phyloP scores from a whole-genome alignment of 768 basidiomycete genomes.

The Collybia sordida region DNA sequence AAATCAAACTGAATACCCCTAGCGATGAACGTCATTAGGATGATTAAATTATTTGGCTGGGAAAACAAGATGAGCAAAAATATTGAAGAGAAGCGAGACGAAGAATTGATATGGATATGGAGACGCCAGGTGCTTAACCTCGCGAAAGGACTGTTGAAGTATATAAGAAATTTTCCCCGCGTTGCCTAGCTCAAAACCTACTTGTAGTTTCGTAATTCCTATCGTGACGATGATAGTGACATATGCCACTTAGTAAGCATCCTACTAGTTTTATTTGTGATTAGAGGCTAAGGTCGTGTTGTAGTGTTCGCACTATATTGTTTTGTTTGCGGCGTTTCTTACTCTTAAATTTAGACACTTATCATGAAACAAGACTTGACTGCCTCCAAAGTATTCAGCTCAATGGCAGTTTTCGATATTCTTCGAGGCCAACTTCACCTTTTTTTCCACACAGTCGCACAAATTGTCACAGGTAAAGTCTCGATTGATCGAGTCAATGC shows the following conservation, averaged over 20 bases:
- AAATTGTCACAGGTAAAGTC: constrained; percentile 47
- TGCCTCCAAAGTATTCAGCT: constrained; percentile 48
- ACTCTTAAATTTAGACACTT: constrained; percentile 27
- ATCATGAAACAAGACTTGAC: constrained; percentile 39
- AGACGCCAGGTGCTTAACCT: constrained; percentile 52
- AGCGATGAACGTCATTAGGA: constrained; percentile 61
- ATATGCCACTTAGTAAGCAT: constrained; percentile 60
- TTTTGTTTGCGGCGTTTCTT: neutral
- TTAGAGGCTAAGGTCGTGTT: neutral
- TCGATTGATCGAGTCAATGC: constrained; percentile 55
- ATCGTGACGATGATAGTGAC: constrained; percentile 65
- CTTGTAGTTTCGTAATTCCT: constrained; percentile 54
- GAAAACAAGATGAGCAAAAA: constrained; percentile 53
- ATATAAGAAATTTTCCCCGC: constrained; percentile 13
- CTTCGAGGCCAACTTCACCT: constrained; percentile 51
- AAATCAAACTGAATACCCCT: constrained; percentile 18
- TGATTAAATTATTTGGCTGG: constrained; percentile 75
- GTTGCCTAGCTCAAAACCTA: neutral
- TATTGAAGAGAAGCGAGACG: constrained; percentile 56
- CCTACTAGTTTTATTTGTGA: neutral
- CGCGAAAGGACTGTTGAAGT: constrained; percentile 43
- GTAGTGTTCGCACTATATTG: constrained; percentile 9
- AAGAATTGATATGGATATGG: constrained; percentile 57
- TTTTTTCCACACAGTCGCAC: constrained; percentile 28
- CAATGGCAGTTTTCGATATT: constrained; percentile 62